Base-by-base conservation (phyloP, 768 basidiomycete genomes). In the Trametes cinnabarina region DNA sequence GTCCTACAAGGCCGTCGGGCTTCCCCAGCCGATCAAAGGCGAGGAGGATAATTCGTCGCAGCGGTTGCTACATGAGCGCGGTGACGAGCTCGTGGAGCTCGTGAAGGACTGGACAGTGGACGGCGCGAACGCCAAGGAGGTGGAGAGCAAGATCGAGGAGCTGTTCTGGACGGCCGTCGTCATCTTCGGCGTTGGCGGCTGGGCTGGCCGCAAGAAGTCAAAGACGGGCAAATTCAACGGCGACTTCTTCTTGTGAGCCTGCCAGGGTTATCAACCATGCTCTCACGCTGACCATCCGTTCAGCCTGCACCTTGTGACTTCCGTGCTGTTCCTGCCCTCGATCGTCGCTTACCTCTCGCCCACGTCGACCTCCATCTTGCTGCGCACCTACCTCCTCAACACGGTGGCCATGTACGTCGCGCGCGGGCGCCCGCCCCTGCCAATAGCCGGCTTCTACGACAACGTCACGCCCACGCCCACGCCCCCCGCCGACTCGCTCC, bases 291-390 rank as follows among this genome's bases (percentile, higher is more conserved):
- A 47, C 12, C 37, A 17, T 47, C 42, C 8, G 0, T 3, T 2
- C 42, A 88, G 86, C 12, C 79, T 85, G 71, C 88, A 83, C 61
- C 69, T 84, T 1, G 78, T 88, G 40, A 90, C 87, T 0, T 86
- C 86, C 7, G 75, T 80, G 4, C 65, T 86, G 17, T 88, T 88
- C 75, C 67, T 87, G n/a, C 76, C 82, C 0, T 81, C 85, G 1
- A 57, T 83, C 41, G 65, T 79, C 49, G 63, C 68, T 4, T 61
- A 62, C 25, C 70, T 66, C 60, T 69, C 74, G 9, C 76, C 75
- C 0, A 47, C 69, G 0, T 84, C 82, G 1, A 80, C 81, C 56
- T 73, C 73, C 6, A 71, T 80, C 28, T 72, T 90, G 23, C 75
- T 90, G 12, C 81, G 81, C 17, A 73, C 78, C 3, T 85, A 86